Percentiles rank a stretch among this genome's conserved stretches.
Evolutionary conservation across 257 asterid species (phyloP).

Genomic region (Primulina huaijiensis): DNA sequence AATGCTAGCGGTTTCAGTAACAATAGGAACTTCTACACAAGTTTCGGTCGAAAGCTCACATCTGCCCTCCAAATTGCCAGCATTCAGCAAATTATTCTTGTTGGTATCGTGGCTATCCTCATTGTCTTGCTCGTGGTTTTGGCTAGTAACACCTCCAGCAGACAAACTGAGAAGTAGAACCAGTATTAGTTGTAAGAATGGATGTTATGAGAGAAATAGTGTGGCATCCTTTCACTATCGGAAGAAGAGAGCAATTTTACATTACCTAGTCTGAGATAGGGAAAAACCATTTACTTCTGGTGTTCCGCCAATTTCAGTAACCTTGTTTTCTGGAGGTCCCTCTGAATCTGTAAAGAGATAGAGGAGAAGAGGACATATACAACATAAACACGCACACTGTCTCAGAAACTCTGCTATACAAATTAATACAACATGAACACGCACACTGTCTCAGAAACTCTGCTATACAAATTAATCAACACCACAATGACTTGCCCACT

Average conservation of each 20-base stretch:
- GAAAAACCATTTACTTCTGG: slow-evolving; percentile 36
- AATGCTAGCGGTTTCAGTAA: slow-evolving; percentile 36
- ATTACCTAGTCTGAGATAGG: slow-evolving; percentile 53
- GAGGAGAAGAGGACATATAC: slow-evolving; percentile 16
- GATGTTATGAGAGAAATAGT: background rate
- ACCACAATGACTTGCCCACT: background rate
- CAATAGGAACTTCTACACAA: slow-evolving; percentile 50
- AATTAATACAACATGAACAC: slow-evolving; percentile 1
- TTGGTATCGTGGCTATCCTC: slow-evolving; percentile 21
- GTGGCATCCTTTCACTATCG: background rate
- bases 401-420: slow-evolving; percentile 7
- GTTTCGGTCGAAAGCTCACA: slow-evolving; percentile 48
- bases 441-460: background rate
- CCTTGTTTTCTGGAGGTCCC: slow-evolving; percentile 33
- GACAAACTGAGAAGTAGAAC: slow-evolving; percentile 35
- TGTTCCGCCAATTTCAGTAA: slow-evolving; percentile 24
- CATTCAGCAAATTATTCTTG: slow-evolving; percentile 17
- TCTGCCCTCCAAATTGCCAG: slow-evolving; percentile 28
- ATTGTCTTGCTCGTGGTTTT: slow-evolving; percentile 26
- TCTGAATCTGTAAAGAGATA: slow-evolving; percentile 29
- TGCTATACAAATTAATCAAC: slow-evolving; percentile 15
- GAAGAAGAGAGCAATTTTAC: slow-evolving; percentile 5
- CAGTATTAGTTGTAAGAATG: slow-evolving; percentile 13
- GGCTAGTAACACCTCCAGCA: slow-evolving; percentile 26
- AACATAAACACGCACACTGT: background rate